A percentile compares a stretch with the other conserved stretches of the same genome.
Evolutionary conservation across 331 rosid species (phyloP).

Genomic region (Ulmus americana): DNA sequence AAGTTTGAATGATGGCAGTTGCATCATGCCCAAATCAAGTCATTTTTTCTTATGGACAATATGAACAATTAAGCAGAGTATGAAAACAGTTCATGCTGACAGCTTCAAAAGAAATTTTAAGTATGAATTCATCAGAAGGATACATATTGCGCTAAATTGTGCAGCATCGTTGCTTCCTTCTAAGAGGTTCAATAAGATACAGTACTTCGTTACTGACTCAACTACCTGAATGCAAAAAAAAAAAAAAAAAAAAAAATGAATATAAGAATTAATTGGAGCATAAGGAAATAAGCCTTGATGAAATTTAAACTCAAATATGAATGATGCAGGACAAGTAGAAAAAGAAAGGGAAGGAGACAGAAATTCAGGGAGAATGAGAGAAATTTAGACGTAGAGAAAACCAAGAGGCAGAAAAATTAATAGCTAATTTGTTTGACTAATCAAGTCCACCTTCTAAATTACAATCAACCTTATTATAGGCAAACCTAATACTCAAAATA

Average conservation of each 20-base stretch:
- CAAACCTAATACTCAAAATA: too few species aligned
- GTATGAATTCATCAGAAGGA: slow-evolving; percentile 21
- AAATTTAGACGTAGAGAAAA: too few species aligned
- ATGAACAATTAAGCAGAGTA: neutral
- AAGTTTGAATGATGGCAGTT: neutral
- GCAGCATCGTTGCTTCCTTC: slow-evolving; percentile 46
- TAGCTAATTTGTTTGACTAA: too few species aligned
- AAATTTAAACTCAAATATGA: neutral
- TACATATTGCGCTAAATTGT: slow-evolving; percentile 51
- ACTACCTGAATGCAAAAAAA: slow-evolving; percentile 34
- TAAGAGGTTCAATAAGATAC: slow-evolving; percentile 42
- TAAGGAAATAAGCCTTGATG: neutral
- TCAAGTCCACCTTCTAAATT: too few species aligned
- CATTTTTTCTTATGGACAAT: neutral
- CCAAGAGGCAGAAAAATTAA: too few species aligned
- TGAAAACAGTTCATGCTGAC: neutral
- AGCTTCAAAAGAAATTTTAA: slow-evolving; percentile 2
- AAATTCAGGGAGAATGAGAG: too few species aligned
- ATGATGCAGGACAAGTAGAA: too few species aligned
- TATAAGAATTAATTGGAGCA: slow-evolving; percentile 1
- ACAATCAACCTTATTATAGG: too few species aligned
- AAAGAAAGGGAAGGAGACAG: too few species aligned
- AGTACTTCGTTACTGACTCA: slow-evolving; percentile 44
- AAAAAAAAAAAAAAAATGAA: neutral
- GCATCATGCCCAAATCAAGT: neutral